These are phyloP conservation scores for Verticillium longisporum DNA, from an alignment of 2,329 filamentous ascomycete genomes.

Conservation along the genomic window DNA sequence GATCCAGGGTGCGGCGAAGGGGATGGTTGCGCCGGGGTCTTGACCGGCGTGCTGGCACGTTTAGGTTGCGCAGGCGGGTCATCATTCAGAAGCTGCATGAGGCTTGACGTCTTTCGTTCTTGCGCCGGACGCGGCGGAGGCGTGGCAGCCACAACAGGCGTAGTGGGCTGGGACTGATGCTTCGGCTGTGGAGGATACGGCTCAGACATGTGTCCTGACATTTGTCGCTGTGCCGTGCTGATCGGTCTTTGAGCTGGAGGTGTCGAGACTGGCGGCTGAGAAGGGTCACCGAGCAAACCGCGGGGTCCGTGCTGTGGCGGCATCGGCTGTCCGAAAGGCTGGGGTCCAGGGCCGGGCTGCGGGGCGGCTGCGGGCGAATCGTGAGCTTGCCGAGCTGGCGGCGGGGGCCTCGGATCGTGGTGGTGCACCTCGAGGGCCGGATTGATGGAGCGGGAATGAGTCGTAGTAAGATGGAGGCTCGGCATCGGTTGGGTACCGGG, in stretches of 20 bases:
- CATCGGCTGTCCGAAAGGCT: conserved; percentile 28
- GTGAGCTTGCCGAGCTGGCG: neutral
- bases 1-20: conserved; percentile 41
- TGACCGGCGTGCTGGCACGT: conserved; percentile 40
- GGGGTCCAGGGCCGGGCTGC: conserved; percentile 8
- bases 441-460: neutral
- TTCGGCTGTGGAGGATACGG: conserved; percentile 21
- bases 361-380: neutral
- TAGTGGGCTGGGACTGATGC: conserved; percentile 23
- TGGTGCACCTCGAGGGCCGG: neutral
- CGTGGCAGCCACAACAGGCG: conserved; percentile 25
- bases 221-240: conserved; percentile 15
- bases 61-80: conserved; percentile 44
- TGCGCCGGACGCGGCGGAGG: conserved; percentile 31
- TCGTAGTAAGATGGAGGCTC: conserved; percentile 24
- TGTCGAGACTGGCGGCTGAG: conserved; percentile 21
- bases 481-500: conserved; percentile 28
- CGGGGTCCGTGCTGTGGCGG: conserved; percentile 31
- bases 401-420: neutral
- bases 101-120: conserved; percentile 53
- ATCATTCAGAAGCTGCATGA: conserved; percentile 58
- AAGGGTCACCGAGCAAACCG: conserved; percentile 30
- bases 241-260: conserved; percentile 15
- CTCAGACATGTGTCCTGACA: conserved; percentile 21
- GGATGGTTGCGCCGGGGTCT: conserved; percentile 31